phyloP scores from a whole-genome alignment of 768 basidiomycete genomes.

The Clitopilus hobsonii region DNA sequence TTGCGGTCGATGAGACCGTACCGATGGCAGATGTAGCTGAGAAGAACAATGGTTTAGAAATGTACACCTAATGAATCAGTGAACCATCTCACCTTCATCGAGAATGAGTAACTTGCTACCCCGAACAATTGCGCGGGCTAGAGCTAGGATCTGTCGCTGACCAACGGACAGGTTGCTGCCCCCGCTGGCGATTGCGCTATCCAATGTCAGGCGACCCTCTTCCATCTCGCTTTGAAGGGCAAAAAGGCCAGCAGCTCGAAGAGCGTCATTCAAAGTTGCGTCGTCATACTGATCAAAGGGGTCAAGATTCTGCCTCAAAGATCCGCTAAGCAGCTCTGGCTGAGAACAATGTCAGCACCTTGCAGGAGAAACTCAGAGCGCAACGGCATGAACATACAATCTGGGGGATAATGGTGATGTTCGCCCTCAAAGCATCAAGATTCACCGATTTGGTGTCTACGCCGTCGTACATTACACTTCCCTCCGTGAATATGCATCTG shows the following conservation, averaged over 20 bases:
- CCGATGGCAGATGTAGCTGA: slow-evolving; percentile 46
- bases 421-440: slow-evolving; percentile 49
- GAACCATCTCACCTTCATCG: slow-evolving; percentile 49
- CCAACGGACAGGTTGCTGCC: slow-evolving; percentile 76
- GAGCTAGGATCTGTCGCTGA: slow-evolving; percentile 66
- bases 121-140: slow-evolving; percentile 58
- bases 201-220: slow-evolving; percentile 44
- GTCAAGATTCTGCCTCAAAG: slow-evolving; percentile 63
- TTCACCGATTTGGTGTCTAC: slow-evolving; percentile 43
- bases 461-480: slow-evolving; percentile 53
- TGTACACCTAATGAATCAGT: slow-evolving; percentile 18
- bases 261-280: slow-evolving; percentile 30
- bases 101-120: slow-evolving; percentile 58
- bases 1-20: slow-evolving; percentile 17
- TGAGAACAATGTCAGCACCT: slow-evolving; percentile 7
- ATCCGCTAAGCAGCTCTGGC: slow-evolving; percentile 55
- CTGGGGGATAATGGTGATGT: slow-evolving; percentile 59
- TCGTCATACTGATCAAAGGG: slow-evolving; percentile 61
- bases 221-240: slow-evolving; percentile 36
- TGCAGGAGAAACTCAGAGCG: background rate
- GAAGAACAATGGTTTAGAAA: slow-evolving; percentile 25
- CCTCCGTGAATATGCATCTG: slow-evolving; percentile 53
- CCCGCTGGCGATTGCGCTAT: slow-evolving; percentile 42
- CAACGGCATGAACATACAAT: slow-evolving; percentile 21
- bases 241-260: slow-evolving; percentile 35